phyloP scores from a whole-genome alignment of 768 basidiomycete species.

The Termitomyces sp. region DNA sequence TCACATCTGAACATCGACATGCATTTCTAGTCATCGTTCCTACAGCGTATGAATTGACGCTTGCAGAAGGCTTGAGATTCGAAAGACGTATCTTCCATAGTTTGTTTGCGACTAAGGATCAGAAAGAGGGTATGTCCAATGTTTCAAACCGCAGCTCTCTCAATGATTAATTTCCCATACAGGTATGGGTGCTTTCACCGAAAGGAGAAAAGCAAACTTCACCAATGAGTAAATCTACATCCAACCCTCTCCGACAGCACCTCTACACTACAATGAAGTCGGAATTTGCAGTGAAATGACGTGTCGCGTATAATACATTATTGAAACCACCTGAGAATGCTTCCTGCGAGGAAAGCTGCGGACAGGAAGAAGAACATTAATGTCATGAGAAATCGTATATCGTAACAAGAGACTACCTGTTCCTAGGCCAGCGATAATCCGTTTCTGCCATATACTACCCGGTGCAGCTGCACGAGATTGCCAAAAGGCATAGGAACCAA shows the following conservation, averaged over 20 bases:
- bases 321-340: slow-evolving; percentile 35
- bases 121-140: slow-evolving; percentile 77
- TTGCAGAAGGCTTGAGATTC: slow-evolving; percentile 79
- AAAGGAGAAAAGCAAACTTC: slow-evolving; percentile 88
- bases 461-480: slow-evolving; percentile 59
- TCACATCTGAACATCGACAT: not conserved
- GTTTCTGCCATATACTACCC: slow-evolving; percentile 56
- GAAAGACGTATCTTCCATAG: slow-evolving; percentile 90
- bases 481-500: slow-evolving; percentile 64
- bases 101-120: slow-evolving; percentile 89
- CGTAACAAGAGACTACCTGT: slow-evolving; percentile 35
- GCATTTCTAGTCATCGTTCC: not conserved
- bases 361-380: not conserved
- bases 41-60: slow-evolving; percentile 71
- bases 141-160: not conserved
- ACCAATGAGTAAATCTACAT: slow-evolving; percentile 35
- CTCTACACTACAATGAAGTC: not conserved
- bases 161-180: not conserved
- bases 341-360: slow-evolving; percentile 30
- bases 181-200: slow-evolving; percentile 95
- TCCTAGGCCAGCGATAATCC: slow-evolving; percentile 56
- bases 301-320: slow-evolving; percentile 9
- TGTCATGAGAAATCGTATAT: not conserved
- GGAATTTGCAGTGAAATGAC: not conserved
- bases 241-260: not conserved